Conservation (phyloP, 1,284 basidiomycete genomes). For the Tilletiaria anomala region DNA sequence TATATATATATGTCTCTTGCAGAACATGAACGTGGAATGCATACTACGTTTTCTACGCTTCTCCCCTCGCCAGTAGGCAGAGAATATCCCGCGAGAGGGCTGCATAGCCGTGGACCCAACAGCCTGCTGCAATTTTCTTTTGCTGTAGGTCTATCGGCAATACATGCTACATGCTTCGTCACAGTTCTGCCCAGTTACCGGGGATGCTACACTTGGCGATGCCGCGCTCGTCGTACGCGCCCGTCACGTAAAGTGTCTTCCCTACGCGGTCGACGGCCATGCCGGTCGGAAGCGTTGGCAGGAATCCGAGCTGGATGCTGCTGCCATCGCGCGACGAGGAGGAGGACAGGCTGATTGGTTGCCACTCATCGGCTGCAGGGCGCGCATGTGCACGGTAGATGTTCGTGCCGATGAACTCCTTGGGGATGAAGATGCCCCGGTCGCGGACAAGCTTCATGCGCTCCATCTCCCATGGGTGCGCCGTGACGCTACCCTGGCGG, state of each 20-base stretch:
- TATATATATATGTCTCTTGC: too few species aligned
- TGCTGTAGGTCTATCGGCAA: too few species aligned
- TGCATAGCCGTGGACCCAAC: too few species aligned
- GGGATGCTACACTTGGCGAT: slow-evolving; percentile 15
- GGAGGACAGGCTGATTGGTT: not conserved
- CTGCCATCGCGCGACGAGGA: too few species aligned
- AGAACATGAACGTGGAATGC: too few species aligned
- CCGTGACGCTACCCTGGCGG: slow-evolving; percentile 1
- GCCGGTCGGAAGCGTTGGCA: slow-evolving; percentile 16
- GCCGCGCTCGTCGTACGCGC: slow-evolving; percentile 21
- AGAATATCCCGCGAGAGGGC: too few species aligned
- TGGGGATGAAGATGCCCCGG: slow-evolving; percentile 5
- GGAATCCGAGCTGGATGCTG: slow-evolving; percentile 8
- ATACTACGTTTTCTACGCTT: too few species aligned
- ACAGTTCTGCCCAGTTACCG: slow-evolving; percentile 10
- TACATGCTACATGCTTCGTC: not conserved
- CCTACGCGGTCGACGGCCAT: slow-evolving; percentile 13
- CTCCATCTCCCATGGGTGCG: slow-evolving; percentile 7
- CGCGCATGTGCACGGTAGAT: slow-evolving; percentile 2
- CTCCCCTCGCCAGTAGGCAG: too few species aligned
- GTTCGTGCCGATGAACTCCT: slow-evolving; percentile 3
- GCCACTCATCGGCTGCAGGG: not conserved
- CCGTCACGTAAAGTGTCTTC: slow-evolving; percentile 12
- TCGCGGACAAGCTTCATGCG: slow-evolving; percentile 1
- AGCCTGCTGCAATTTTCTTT: too few species aligned